Evolutionary conservation across 139 green algal species (phyloP).

Genomic region (Yamagishiella unicocca): DNA sequence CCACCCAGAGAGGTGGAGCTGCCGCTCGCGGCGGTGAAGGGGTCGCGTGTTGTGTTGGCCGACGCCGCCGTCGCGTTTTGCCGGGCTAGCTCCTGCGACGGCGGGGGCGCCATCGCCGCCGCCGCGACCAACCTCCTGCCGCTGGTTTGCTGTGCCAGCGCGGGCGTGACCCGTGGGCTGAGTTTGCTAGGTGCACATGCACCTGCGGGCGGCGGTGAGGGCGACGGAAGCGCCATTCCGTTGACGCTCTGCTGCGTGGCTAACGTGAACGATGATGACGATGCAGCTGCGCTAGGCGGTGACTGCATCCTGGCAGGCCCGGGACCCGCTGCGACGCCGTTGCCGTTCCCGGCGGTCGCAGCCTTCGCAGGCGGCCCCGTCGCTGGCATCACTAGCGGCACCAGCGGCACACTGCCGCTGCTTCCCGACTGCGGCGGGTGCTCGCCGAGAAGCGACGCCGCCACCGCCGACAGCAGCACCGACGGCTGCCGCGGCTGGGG

Average conservation of each 20-base stretch:
- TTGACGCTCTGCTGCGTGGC: too few species aligned
- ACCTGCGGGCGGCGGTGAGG: too few species aligned
- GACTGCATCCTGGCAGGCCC: too few species aligned
- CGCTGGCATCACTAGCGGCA: background rate
- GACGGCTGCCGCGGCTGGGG: background rate
- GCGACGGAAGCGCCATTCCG: too few species aligned
- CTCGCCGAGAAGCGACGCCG: slow-evolving; percentile 5
- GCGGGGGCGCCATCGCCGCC: background rate
- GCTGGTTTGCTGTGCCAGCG: background rate
- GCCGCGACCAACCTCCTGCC: background rate
- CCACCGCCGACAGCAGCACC: slow-evolving; percentile 16
- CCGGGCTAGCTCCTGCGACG: too few species aligned
- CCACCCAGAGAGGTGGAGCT: too few species aligned
- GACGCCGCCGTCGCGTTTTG: background rate
- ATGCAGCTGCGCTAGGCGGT: too few species aligned
- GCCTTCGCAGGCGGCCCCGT: background rate
- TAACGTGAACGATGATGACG: too few species aligned
- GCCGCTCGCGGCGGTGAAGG: too few species aligned
- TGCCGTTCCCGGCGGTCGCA: background rate
- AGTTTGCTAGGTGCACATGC: background rate
- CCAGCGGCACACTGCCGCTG: slow-evolving; percentile 6
- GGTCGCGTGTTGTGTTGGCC: too few species aligned
- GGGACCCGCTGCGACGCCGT: background rate
- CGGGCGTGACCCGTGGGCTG: background rate
- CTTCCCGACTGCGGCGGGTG: background rate